A percentile compares a stretch with the other conserved stretches of the same genome.
Evolutionary conservation across 768 basidiomycete species (phyloP).

Genomic region (Pisolithus marmoratus): DNA sequence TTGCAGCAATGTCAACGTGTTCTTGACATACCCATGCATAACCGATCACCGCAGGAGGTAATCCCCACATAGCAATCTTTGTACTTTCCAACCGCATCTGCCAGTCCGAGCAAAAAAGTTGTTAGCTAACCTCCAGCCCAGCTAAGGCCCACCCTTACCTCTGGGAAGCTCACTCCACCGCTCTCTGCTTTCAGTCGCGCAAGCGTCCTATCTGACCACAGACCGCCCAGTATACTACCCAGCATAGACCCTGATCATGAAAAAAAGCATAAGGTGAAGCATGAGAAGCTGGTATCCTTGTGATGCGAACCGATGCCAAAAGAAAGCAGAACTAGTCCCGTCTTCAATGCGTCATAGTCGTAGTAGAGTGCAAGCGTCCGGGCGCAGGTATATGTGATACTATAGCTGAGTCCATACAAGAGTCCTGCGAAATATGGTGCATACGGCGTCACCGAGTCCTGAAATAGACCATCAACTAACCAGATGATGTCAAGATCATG

Average conservation of each 20-base stretch:
- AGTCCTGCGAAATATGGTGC: neutral
- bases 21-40: slow-evolving; percentile 76
- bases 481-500: slow-evolving; percentile 39
- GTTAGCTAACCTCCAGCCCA: neutral
- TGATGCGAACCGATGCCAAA: slow-evolving; percentile 57
- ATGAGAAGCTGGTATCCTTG: neutral
- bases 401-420: slow-evolving; percentile 40
- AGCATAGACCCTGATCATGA: slow-evolving; percentile 42
- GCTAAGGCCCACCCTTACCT: no score
- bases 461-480: slow-evolving; percentile 17
- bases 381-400: slow-evolving; percentile 68
- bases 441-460: no score
- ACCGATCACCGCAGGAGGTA: slow-evolving; percentile 56
- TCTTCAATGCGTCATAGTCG: slow-evolving; percentile 60
- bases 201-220: slow-evolving; percentile 53
- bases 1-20: slow-evolving; percentile 58
- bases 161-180: slow-evolving; percentile 51
- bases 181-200: slow-evolving; percentile 39
- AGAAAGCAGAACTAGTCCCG: slow-evolving; percentile 74
- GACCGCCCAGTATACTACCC: slow-evolving; percentile 55
- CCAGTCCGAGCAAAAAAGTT: no score
- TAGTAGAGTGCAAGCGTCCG: slow-evolving; percentile 65
- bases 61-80: slow-evolving; percentile 41
- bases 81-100: slow-evolving; percentile 76
- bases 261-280: no score